phyloP scores from a whole-genome alignment of 176 grass and related monocot species.

The Oryza nivara region DNA sequence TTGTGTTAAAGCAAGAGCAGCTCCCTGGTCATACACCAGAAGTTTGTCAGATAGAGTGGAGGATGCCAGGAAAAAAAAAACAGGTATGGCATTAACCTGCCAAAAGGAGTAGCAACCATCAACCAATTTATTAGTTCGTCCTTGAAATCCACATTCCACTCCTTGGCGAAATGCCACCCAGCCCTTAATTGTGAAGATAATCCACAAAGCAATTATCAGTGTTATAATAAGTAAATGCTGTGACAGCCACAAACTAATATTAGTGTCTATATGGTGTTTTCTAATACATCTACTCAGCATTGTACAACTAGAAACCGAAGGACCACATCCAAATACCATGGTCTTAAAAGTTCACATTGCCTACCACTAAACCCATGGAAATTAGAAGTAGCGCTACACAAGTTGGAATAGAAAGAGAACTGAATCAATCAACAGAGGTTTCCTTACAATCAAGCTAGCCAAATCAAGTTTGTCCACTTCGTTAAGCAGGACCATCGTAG shows the following conservation, averaged over 20 bases:
- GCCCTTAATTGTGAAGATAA: slow-evolving; percentile 48
- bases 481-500: slow-evolving; percentile 89
- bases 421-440: slow-evolving; percentile 27
- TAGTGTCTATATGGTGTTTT: slow-evolving; percentile 12
- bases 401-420: slow-evolving; percentile 32
- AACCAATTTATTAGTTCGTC: slow-evolving; percentile 92
- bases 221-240: slow-evolving; percentile 18
- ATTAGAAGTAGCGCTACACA: background rate
- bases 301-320: slow-evolving; percentile 5
- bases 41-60: slow-evolving; percentile 15
- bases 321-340: background rate
- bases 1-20: slow-evolving; percentile 73
- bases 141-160: slow-evolving; percentile 96
- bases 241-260: background rate
- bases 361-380: slow-evolving; percentile 1
- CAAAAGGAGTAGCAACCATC: slow-evolving; percentile 99
- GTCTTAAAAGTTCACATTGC: background rate
- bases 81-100: slow-evolving; percentile 64
- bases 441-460: slow-evolving; percentile 77
- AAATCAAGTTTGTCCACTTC: slow-evolving; percentile 85
- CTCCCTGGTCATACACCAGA: slow-evolving; percentile 59
- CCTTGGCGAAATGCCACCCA: slow-evolving; percentile 92
- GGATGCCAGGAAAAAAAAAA: slow-evolving; percentile 31
- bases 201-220: background rate
- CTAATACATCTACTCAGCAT: background rate